These are phyloP conservation scores for Filobasidium uniguttulatum DNA, from an alignment of 1,284 basidiomycete genomes.

Conservation along the genomic window DNA sequence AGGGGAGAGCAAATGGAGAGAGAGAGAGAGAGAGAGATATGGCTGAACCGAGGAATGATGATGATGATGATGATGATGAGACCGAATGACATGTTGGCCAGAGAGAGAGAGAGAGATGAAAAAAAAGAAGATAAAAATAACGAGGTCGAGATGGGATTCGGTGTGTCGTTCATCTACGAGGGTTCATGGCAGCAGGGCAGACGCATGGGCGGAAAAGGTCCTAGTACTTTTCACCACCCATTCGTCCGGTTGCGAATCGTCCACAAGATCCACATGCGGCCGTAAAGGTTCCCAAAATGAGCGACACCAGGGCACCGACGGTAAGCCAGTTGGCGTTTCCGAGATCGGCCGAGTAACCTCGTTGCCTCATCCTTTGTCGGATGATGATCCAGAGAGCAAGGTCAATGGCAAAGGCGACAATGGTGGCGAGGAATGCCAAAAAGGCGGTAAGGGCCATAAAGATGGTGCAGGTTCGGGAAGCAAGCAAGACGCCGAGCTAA, in stretches of 20 bases:
- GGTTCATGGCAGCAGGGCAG: too few relatives aligned
- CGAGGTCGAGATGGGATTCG: too few relatives aligned
- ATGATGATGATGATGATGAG: too few relatives aligned
- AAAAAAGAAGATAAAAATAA: too few relatives aligned
- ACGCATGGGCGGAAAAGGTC: too few relatives aligned
- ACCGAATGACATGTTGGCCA: too few relatives aligned
- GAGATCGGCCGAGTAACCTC: slow-evolving; percentile 35
- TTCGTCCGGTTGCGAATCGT: slow-evolving; percentile 39
- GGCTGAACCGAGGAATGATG: too few relatives aligned
- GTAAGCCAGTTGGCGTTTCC: slow-evolving; percentile 47
- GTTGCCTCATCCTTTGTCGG: slow-evolving; percentile 46
- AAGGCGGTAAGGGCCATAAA: slow-evolving; percentile 55
- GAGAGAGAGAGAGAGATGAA: too few relatives aligned
- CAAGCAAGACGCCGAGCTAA: slow-evolving; percentile 43
- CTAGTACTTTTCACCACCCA: slow-evolving; percentile 33
- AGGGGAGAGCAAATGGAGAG: too few relatives aligned
- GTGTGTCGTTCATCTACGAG: too few relatives aligned
- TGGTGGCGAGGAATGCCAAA: slow-evolving; percentile 49
- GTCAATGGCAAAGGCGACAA: slow-evolving; percentile 59
- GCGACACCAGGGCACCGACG: slow-evolving; percentile 53
- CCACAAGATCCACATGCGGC: slow-evolving; percentile 55
- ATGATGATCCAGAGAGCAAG: slow-evolving; percentile 64
- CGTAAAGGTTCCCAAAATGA: slow-evolving; percentile 52
- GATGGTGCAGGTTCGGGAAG: slow-evolving; percentile 55
- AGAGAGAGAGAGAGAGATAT: too few relatives aligned